phyloP scores from a whole-genome alignment of 805 yeast species.

The Yarrowia osloensis region DNA sequence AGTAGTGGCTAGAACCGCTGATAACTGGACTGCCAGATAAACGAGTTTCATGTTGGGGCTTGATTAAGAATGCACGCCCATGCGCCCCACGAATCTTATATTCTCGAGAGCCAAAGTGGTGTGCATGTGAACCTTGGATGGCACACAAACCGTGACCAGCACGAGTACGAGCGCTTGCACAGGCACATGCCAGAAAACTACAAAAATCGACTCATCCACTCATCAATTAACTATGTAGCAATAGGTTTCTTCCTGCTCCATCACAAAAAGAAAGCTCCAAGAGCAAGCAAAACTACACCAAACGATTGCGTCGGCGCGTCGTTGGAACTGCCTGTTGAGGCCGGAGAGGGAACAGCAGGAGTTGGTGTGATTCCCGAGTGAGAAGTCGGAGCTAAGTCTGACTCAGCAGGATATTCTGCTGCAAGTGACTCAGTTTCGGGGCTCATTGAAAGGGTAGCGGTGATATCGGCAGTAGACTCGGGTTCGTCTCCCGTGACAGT shows the following conservation, averaged over 20 bases:
- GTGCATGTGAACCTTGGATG: no score
- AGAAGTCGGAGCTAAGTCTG: neutral
- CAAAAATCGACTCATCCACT: no score
- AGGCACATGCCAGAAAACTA: no score
- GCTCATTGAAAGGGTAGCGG: neutral
- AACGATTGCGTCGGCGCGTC: neutral
- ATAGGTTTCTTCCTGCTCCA: neutral
- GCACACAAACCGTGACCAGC: no score
- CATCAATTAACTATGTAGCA: no score
- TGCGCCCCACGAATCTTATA: conserved; percentile 12
- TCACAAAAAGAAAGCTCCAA: neutral
- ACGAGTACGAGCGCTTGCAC: no score
- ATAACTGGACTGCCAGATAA: conserved; percentile 2
- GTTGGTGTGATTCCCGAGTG: neutral
- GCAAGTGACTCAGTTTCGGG: neutral
- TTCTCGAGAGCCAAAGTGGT: no score
- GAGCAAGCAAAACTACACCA: neutral
- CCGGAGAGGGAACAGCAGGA: neutral
- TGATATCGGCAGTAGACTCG: neutral
- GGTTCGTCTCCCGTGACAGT: neutral
- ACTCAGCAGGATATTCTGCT: neutral
- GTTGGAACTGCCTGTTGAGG: conserved; percentile 11
- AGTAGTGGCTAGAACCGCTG: conserved; percentile 29
- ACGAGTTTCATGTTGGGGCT: conserved; percentile 10
- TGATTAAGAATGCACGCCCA: neutral